Base-by-base conservation (phyloP, 2,329 filamentous ascomycete species). In the Fusarium keratoplasticum region DNA sequence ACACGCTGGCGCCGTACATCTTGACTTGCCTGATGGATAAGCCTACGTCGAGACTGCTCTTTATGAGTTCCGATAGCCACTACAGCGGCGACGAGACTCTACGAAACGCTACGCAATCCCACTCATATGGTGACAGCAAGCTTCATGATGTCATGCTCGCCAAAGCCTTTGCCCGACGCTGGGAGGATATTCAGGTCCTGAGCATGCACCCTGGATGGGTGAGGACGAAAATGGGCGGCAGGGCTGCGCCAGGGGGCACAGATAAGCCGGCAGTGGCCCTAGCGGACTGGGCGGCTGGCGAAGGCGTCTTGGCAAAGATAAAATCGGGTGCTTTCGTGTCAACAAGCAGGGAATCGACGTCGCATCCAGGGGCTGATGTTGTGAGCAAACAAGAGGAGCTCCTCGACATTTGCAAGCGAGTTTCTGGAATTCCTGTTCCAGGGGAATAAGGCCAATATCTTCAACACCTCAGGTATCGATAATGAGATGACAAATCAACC, bases 201-300 rank as follows among this genome's bases (percentile, higher is more conserved):
- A 75, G 71, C 44, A 74, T 76, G 68, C 69, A 76, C 16, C 74
- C 74, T 0, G 74, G 74, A 4, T 76, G 73, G 74, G 74, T 76
- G 2, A 68, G 61, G 36, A 76, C 74, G 4, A 76, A 76, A 25
- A 74, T 76, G 71, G 74, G 74, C 47, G 27, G 73, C 25, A 35
- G 5, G 14, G 62, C 65, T 13, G 74, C 74, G 2, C 73, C 74
- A 20, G 66, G 71, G 8, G 38, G 47, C 0, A n/a, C 59, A 0
- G 63, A 61, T 1, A 54, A 71, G 5, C 72, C 73, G 13, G 67
- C 70, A 2, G 61, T 65, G 14, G 64, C 72, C 4, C 52, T 75
- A 20, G 69, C 73, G 13, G 55, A 42, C 6, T 75, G 73, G 72
- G 72, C 59, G 5, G 61, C 59, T 6, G 73, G 73, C 2, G 61